Evolutionary conservation across 768 basidiomycete species (phyloP).

Genomic region (Hirschioporus abietinus): DNA sequence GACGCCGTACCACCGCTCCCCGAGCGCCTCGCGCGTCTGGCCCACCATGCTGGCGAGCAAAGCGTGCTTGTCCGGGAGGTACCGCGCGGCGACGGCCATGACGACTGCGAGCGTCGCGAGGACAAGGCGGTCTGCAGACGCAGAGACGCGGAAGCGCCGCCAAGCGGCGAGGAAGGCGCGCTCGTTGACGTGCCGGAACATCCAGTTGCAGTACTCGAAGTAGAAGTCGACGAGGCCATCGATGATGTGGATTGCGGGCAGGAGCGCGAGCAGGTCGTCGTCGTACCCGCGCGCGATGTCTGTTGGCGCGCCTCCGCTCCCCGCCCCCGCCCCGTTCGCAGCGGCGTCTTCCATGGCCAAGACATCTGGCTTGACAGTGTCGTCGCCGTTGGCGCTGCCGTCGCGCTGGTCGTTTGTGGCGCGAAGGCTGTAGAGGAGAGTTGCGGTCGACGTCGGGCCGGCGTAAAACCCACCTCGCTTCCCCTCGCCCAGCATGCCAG

Average conservation of each 20-base stretch:
- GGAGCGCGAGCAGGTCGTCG: constrained; percentile 60
- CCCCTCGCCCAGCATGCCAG: constrained; percentile 60
- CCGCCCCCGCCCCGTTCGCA: not conserved
- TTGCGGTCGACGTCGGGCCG: constrained; percentile 70
- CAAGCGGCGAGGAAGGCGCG: constrained; percentile 56
- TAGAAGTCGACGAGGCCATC: constrained; percentile 72
- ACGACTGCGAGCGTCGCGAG: constrained; percentile 70
- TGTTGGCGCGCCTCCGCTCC: not conserved
- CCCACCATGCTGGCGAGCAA: constrained; percentile 43
- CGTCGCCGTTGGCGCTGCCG: constrained; percentile 5
- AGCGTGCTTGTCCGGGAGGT: constrained; percentile 60
- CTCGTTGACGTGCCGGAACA: constrained; percentile 74
- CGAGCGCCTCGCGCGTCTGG: constrained; percentile 55
- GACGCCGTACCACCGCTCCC: constrained; percentile 62
- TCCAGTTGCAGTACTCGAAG: constrained; percentile 86
- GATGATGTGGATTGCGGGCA: constrained; percentile 63
- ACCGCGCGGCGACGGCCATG: constrained; percentile 69
- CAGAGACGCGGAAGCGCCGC: constrained; percentile 68
- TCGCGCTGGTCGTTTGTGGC: constrained; percentile 6
- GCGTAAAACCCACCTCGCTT: constrained; percentile 67
- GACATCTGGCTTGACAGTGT: constrained; percentile 1
- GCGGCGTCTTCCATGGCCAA: constrained; percentile 1
- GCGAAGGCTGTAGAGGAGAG: not conserved
- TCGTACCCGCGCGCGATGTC: constrained; percentile 47
- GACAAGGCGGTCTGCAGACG: constrained; percentile 58